Percentiles rank a stretch among this genome's conserved stretches.
Evolutionary conservation across 805 yeast species (phyloP).

Genomic region (Yamadazyma tumulicola): DNA sequence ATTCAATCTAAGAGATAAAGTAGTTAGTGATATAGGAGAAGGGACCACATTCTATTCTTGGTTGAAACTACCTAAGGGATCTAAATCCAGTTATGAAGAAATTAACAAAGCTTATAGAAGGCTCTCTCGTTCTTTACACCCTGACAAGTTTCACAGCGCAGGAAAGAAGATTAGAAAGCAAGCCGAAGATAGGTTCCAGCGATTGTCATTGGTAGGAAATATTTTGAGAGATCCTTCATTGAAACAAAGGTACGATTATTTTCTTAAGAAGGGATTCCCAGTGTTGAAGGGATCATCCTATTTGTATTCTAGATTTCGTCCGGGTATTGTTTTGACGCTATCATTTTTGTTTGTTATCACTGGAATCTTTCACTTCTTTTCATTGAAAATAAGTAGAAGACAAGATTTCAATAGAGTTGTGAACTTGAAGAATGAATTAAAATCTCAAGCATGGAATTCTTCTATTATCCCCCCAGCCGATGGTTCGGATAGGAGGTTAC

Average conservation of each 20-base stretch:
- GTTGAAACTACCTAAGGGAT: constrained; percentile 48
- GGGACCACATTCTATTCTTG: constrained; percentile 67
- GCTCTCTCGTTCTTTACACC: constrained; percentile 72
- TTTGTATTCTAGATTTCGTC: constrained; percentile 65
- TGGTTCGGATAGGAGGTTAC: constrained; percentile 44
- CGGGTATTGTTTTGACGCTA: constrained; percentile 53
- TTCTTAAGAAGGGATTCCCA: constrained; percentile 82
- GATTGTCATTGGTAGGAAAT: constrained; percentile 72
- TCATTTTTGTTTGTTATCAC: constrained; percentile 48
- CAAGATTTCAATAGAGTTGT: constrained; percentile 60
- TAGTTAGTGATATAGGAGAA: constrained; percentile 59
- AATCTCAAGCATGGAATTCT: constrained; percentile 53
- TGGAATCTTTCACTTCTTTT: constrained; percentile 55
- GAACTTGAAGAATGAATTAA: constrained; percentile 48
- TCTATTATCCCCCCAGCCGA: constrained; percentile 49
- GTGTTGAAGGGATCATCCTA: constrained; percentile 68
- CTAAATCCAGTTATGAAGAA: constrained; percentile 47
- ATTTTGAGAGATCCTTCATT: constrained; percentile 57
- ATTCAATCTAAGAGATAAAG: constrained; percentile 64
- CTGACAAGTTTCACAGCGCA: constrained; percentile 59
- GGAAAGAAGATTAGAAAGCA: constrained; percentile 34
- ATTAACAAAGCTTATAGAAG: constrained; percentile 67
- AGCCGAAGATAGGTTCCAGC: constrained; percentile 70
- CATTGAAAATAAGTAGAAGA: constrained; percentile 49
- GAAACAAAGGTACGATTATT: constrained; percentile 77